A percentile compares a stretch with the other conserved stretches of the same genome.
phyloP scores from a whole-genome alignment of 495 filamentous ascomycete genomes.

The Aspergillus cavernicola region DNA sequence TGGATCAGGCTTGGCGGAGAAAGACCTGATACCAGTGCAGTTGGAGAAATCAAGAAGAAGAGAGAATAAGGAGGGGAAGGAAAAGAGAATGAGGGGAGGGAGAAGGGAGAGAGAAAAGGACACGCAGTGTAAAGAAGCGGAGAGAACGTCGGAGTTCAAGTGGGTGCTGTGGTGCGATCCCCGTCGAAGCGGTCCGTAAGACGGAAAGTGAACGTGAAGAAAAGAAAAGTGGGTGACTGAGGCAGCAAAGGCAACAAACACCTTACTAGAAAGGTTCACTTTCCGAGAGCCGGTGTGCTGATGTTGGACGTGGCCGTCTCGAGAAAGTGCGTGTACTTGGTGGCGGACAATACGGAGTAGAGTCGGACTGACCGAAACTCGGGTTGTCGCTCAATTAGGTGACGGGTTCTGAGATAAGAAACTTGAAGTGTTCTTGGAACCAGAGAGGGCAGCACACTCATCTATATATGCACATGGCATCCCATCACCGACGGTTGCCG shows the following conservation, averaged over 20 bases:
- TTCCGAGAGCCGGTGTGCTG: constrained; percentile 4
- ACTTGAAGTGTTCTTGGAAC: neutral
- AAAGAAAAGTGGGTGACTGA: neutral
- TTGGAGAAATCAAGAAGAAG: neutral
- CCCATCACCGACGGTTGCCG: constrained; percentile 9
- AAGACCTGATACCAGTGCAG: neutral
- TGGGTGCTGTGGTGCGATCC: constrained; percentile 26
- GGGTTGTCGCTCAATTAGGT: neutral
- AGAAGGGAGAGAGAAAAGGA: constrained; percentile 19
- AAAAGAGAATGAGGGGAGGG: constrained; percentile 14
- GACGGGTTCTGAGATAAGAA: neutral
- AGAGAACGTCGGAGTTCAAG: constrained; percentile 12
- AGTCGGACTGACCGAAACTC: neutral
- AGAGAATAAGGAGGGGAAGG: constrained; percentile 7
- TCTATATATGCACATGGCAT: constrained; percentile 12
- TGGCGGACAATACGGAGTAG: neutral
- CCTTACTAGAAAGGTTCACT: neutral
- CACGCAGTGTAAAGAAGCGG: constrained; percentile 12
- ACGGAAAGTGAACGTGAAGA: constrained; percentile 15
- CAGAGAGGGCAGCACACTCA: neutral
- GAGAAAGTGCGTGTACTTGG: constrained; percentile 2
- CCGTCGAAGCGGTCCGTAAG: constrained; percentile 11
- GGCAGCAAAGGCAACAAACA: neutral
- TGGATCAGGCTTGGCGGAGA: constrained; percentile 5
- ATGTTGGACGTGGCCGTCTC: constrained; percentile 2